Conservation (phyloP, 1,284 basidiomycete species). For the Malassezia brasiliensis region DNA sequence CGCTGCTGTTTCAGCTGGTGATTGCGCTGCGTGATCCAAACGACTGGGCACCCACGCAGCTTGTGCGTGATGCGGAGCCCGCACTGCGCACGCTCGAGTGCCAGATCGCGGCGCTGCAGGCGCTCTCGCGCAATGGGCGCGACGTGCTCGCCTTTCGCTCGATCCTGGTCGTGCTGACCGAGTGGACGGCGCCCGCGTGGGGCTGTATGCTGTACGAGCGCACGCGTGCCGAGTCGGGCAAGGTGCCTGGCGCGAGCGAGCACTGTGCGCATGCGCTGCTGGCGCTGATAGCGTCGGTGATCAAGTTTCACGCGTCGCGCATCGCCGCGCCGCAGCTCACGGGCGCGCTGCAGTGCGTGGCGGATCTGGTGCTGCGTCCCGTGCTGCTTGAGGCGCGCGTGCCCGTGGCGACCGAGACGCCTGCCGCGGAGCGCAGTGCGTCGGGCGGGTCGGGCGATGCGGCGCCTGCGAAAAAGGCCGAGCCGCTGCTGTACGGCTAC, state of each 20-base stretch:
- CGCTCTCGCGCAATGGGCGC: slow-evolving; percentile 38
- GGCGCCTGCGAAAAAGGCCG: background rate
- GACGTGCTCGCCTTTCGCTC: slow-evolving; percentile 37
- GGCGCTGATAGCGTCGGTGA: slow-evolving; percentile 31
- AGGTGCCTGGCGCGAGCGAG: slow-evolving; percentile 18
- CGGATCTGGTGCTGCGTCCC: slow-evolving; percentile 1
- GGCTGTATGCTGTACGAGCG: slow-evolving; percentile 31
- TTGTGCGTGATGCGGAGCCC: slow-evolving; percentile 18
- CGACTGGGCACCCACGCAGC: slow-evolving; percentile 19
- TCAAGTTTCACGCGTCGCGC: slow-evolving; percentile 41
- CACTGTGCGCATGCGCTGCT: slow-evolving; percentile 28
- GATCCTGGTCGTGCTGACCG: slow-evolving; percentile 27
- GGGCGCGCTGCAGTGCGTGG: background rate
- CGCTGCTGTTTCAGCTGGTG: slow-evolving; percentile 34
- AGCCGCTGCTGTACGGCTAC: slow-evolving; percentile 32
- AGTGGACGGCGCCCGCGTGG: slow-evolving; percentile 33
- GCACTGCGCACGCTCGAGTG: slow-evolving; percentile 22
- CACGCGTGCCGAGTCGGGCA: slow-evolving; percentile 9
- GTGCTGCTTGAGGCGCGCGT: background rate
- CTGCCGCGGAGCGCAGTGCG: background rate
- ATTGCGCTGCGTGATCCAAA: slow-evolving; percentile 18
- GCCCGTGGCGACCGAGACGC: background rate
- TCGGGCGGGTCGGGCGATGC: background rate
- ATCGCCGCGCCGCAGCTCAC: slow-evolving; percentile 5
- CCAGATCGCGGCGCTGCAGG: slow-evolving; percentile 35